Evolutionary conservation across 768 basidiomycete species (phyloP), one percentile per base, ranked within the genome.

Genomic region (Boletus subparvulus): DNA sequence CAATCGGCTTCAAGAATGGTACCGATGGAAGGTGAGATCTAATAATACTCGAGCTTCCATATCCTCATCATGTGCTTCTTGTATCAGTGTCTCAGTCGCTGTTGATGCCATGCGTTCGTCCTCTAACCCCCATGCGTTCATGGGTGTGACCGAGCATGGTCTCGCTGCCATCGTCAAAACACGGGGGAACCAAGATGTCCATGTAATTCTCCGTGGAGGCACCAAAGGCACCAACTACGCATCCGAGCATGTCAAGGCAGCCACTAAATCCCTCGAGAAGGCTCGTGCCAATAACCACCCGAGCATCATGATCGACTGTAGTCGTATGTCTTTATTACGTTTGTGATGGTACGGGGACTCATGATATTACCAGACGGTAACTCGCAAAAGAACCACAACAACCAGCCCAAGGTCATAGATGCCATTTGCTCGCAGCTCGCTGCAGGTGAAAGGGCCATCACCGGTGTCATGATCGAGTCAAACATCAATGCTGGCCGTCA

Each of bases 1-100:
- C 97, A 21, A 93, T 98, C 61, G 92, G 94, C 10, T 99, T 99
- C 86, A 99, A 99, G 75, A 99, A 99, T 71, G 96, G 97, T 52
- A 99, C 97, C 4, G 96, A 98, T 72, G 97, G 97, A 52, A 86
- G 85, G 84, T 83, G 61, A 52, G 73, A 52, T 44, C 37, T 32
- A 11, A 41, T 56, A 32, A 26, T 42, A 16, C 12, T 13, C 1
- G 5, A 47, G 10, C 9, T 54, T 55, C 30, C 30, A 11, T 50
- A 26, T 58, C 2, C 54, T 57, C 33, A 58, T 39, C 59, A 9
- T 33, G 19, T 37, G 11, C 16, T 37, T 54, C 50, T 53, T 24
- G 39, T 30, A 35, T 33, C 59, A 86, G 84, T 56, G 87, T 98
- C 47, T 76, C 83, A 0, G 92, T 98, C 36, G 96, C 96, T 3